Evolutionary conservation across 108 stramenopile genomes (phyloP).

Genomic region (Nitzschia sp.): DNA sequence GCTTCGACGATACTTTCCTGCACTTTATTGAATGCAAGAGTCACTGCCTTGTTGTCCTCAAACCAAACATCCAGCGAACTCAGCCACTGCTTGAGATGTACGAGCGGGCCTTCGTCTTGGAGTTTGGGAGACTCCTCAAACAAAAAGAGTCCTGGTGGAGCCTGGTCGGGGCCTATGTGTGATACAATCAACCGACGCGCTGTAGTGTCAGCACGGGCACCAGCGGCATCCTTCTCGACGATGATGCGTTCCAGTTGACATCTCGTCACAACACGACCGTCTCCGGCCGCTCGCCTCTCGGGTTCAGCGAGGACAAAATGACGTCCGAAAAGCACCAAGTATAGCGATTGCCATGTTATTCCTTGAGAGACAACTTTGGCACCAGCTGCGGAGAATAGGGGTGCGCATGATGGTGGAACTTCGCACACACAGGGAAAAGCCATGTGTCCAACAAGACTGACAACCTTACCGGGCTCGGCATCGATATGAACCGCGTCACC

Average conservation of each 20-base stretch:
- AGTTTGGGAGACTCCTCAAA: constrained; percentile 39
- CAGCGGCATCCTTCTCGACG: constrained; percentile 52
- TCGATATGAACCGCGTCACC: constrained; percentile 11
- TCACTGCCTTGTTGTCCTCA: constrained; percentile 70
- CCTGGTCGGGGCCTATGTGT: constrained; percentile 54
- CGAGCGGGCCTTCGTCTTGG: constrained; percentile 22
- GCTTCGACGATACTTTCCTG: constrained; percentile 17
- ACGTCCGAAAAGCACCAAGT: constrained; percentile 66
- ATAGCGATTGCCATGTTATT: constrained; percentile 87
- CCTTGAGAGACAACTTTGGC: constrained; percentile 82
- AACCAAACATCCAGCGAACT: constrained; percentile 87
- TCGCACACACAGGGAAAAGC: constrained; percentile 89
- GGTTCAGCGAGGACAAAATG: constrained; percentile 79
- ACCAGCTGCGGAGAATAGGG: constrained; percentile 54
- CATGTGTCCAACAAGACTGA: constrained; percentile 60
- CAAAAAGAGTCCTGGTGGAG: constrained; percentile 66
- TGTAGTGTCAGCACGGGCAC: constrained; percentile 46
- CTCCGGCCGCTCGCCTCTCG: constrained; percentile 52
- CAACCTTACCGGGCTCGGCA: constrained; percentile 49
- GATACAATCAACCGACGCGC: constrained; percentile 73
- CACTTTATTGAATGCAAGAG: constrained; percentile 47
- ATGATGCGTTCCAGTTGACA: constrained; percentile 57
- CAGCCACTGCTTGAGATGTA: constrained; percentile 3
- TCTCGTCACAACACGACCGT: constrained; percentile 69
- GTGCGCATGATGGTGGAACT: constrained; percentile 52